Conservation (phyloP, 2,329 filamentous ascomycete genomes). For the Aspergillus amoenus region DNA sequence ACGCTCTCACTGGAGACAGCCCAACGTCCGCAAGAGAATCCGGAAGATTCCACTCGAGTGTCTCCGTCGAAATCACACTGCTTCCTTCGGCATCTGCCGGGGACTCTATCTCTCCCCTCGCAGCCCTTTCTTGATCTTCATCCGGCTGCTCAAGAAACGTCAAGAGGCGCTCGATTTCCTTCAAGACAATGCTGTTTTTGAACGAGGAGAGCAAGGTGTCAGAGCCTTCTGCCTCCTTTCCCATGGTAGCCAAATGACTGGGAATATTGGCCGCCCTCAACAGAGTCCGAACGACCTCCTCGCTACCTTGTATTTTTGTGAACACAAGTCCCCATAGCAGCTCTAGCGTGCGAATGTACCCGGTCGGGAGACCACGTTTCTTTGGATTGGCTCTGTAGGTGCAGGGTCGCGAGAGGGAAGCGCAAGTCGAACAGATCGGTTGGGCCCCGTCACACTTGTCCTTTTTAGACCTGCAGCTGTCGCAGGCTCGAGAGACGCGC, state of each 20-base stretch:
- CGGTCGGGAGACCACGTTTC: slow-evolving; percentile 76
- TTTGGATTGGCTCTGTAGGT: slow-evolving; percentile 72
- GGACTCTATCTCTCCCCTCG: slow-evolving; percentile 26
- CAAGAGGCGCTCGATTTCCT: slow-evolving; percentile 62
- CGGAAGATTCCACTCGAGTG: slow-evolving; percentile 35
- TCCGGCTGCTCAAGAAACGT: slow-evolving; percentile 43
- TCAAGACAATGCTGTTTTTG: slow-evolving; percentile 62
- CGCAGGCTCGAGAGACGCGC: slow-evolving; percentile 67
- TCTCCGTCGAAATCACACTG: slow-evolving; percentile 32
- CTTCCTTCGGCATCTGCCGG: slow-evolving; percentile 30
- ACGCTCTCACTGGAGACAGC: slow-evolving; percentile 27
- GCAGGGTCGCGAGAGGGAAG: slow-evolving; percentile 62
- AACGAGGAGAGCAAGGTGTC: slow-evolving; percentile 62
- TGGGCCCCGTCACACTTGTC: slow-evolving; percentile 72
- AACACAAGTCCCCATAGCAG: slow-evolving; percentile 67
- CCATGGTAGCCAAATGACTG: slow-evolving; percentile 34
- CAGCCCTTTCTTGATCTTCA: slow-evolving; percentile 36
- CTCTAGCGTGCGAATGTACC: slow-evolving; percentile 74
- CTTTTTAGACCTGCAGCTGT: slow-evolving; percentile 65
- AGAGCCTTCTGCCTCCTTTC: slow-evolving; percentile 47
- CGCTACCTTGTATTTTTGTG: slow-evolving; percentile 59
- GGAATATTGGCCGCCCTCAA: slow-evolving; percentile 49
- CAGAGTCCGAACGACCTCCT: slow-evolving; percentile 57
- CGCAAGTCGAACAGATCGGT: slow-evolving; percentile 67
- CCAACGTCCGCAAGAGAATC: slow-evolving; percentile 23